Conservation (phyloP, 805 yeast species). For the Kuraishia ogatae region DNA sequence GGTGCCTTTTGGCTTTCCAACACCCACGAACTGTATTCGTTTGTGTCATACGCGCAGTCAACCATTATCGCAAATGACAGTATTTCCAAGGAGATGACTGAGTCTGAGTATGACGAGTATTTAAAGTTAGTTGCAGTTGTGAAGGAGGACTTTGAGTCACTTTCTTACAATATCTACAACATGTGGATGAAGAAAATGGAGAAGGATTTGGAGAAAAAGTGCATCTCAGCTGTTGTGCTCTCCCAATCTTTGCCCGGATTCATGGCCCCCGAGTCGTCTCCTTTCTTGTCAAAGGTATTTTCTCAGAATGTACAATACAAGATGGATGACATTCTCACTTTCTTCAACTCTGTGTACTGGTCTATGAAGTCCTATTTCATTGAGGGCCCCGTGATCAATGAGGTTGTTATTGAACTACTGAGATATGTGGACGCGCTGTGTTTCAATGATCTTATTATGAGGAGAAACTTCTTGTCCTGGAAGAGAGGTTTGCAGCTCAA, state of each 20-base stretch:
- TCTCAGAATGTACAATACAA: constrained; percentile 63
- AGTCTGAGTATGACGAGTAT: constrained; percentile 84
- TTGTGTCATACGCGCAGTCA: constrained; percentile 87
- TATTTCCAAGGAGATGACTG: constrained; percentile 76
- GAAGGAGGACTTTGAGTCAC: constrained; percentile 87
- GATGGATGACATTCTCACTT: constrained; percentile 90
- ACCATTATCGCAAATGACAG: constrained; percentile 84
- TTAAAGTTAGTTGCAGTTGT: constrained; percentile 83
- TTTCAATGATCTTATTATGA: constrained; percentile 91
- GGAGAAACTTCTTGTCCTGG: constrained; percentile 93
- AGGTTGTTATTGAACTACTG: constrained; percentile 75
- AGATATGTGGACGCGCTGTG: constrained; percentile 86
- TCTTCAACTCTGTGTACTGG: constrained; percentile 87
- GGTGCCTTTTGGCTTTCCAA: constrained; percentile 98
- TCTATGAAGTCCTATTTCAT: constrained; percentile 86
- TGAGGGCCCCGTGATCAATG: constrained; percentile 76
- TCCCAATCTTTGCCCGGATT: constrained; percentile 96
- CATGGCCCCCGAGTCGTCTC: constrained; percentile 73
- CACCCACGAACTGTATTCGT: constrained; percentile 90
- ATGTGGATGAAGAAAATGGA: constrained; percentile 96
- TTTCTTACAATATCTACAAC: constrained; percentile 89
- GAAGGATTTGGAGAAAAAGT: constrained; percentile 82
- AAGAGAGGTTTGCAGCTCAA: constrained; percentile 95
- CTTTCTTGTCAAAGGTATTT: constrained; percentile 79
- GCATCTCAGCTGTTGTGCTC: constrained; percentile 88